phyloP scores from a whole-genome alignment of 768 basidiomycete species.

The Leccinum subtestaceum region DNA sequence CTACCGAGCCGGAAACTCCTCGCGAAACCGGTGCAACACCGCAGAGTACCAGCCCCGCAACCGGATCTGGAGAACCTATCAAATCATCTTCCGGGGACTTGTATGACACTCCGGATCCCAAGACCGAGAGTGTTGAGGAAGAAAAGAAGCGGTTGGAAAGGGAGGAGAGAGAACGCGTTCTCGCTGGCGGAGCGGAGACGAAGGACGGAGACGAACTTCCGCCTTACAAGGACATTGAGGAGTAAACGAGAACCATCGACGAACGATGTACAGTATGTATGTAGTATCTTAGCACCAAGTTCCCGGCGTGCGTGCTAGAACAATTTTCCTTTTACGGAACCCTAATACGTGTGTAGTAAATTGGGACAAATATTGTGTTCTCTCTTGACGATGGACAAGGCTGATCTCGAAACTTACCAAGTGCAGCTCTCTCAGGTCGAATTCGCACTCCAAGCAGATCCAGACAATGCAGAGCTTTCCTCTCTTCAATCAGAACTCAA shows the following conservation, averaged over 20 bases:
- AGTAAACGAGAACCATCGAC: slow-evolving; percentile 5
- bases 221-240: slow-evolving; percentile 41
- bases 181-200: slow-evolving; percentile 21
- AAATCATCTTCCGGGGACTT: slow-evolving; percentile 31
- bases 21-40: slow-evolving; percentile 49
- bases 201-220: slow-evolving; percentile 38
- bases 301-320: not conserved
- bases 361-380: not conserved
- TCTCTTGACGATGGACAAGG: slow-evolving; percentile 41
- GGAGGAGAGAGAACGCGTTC: slow-evolving; percentile 61
- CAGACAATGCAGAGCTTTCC: slow-evolving; percentile 67
- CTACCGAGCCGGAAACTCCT: slow-evolving; percentile 29
- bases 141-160: slow-evolving; percentile 67
- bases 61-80: slow-evolving; percentile 19
- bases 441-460: slow-evolving; percentile 70
- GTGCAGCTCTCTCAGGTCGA: slow-evolving; percentile 89
- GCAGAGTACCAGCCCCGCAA: not conserved
- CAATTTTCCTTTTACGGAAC: slow-evolving; percentile 22
- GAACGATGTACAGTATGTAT: not conserved
- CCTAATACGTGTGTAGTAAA: not conserved
- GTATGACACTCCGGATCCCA: slow-evolving; percentile 24
- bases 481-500: slow-evolving; percentile 74
- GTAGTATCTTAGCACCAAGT: not conserved
- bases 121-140: slow-evolving; percentile 55
- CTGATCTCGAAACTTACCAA: slow-evolving; percentile 87